These are phyloP conservation scores for Scutellaria galericulata DNA, from an alignment of 257 asterid species.

Conservation along the genomic window DNA sequence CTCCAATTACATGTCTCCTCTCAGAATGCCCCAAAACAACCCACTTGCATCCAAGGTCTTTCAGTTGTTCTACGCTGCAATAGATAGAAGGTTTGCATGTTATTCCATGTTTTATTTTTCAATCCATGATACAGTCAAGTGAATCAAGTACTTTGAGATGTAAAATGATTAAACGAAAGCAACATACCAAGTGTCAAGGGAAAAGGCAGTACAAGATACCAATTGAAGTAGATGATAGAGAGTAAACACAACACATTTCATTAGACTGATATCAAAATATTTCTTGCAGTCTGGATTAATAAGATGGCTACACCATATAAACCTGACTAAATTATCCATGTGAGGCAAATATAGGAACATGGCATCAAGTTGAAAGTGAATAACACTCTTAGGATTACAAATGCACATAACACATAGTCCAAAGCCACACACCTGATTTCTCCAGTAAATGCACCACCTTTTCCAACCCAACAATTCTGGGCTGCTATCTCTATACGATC, in stretches of 20 bases:
- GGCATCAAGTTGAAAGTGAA: background rate
- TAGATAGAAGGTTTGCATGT: slow-evolving; percentile 18
- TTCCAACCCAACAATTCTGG: slow-evolving; percentile 96
- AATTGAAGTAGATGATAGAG: background rate
- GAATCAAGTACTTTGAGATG: slow-evolving; percentile 9
- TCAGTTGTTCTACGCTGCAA: slow-evolving; percentile 85
- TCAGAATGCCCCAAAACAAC: slow-evolving; percentile 98
- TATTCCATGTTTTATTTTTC: background rate
- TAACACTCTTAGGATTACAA: slow-evolving; percentile 7
- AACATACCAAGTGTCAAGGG: background rate
- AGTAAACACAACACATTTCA: background rate
- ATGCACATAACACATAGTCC: slow-evolving; percentile 19
- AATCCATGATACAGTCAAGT: background rate
- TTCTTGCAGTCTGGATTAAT: slow-evolving; percentile 12
- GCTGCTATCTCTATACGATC: slow-evolving; percentile 83
- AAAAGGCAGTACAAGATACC: background rate
- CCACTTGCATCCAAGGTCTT: slow-evolving; percentile 96
- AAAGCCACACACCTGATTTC: slow-evolving; percentile 77
- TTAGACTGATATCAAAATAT: background rate
- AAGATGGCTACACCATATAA: slow-evolving; percentile 1
- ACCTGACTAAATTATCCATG: background rate
- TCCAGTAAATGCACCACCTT: slow-evolving; percentile 99
- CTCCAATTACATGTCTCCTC: slow-evolving; percentile 89
- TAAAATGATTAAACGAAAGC: background rate
- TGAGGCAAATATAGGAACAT: slow-evolving; percentile 10